Percentiles rank a stretch among this genome's conserved stretches.
Evolutionary conservation across 176 grass and related monocot species (phyloP).

Genomic region (Aegilops sharonensis): DNA sequence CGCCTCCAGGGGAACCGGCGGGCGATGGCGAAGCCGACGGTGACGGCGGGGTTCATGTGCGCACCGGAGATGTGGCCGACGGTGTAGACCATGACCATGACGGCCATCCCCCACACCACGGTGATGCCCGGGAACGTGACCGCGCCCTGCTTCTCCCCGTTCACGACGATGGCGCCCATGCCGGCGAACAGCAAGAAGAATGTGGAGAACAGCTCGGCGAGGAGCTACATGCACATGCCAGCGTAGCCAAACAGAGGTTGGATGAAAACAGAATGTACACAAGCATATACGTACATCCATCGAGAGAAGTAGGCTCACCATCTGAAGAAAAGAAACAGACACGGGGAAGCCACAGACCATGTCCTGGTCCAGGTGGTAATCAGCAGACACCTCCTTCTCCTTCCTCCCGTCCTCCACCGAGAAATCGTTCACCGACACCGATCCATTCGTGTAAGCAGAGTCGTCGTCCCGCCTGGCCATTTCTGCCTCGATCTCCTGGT

Average conservation of each 20-base stretch:
- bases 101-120: slow-evolving; percentile 65
- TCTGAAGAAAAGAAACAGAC: slow-evolving; percentile 29
- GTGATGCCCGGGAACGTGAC: slow-evolving; percentile 72
- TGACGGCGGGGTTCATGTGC: slow-evolving; percentile 89
- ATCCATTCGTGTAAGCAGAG: slow-evolving; percentile 39
- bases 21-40: slow-evolving; percentile 64
- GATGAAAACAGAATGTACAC: not conserved
- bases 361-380: not conserved
- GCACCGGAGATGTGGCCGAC: slow-evolving; percentile 86
- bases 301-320: slow-evolving; percentile 4
- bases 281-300: not conserved
- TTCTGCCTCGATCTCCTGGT: not conserved
- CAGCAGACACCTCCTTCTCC: slow-evolving; percentile 8
- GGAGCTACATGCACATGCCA: slow-evolving; percentile 32
- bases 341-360: slow-evolving; percentile 16
- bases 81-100: slow-evolving; percentile 82
- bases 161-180: slow-evolving; percentile 47
- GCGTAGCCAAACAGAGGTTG: not conserved
- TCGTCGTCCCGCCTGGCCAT: slow-evolving; percentile 45
- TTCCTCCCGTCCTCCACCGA: slow-evolving; percentile 36
- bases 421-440: slow-evolving; percentile 32
- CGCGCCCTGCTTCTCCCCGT: slow-evolving; percentile 34
- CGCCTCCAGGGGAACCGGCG: slow-evolving; percentile 73
- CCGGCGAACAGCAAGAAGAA: slow-evolving; percentile 89
- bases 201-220: slow-evolving; percentile 69